Evolutionary conservation across 345 rosid species (phyloP), one percentile per base, ranked within the genome.

Genomic region (Hypericum androsaemum): DNA sequence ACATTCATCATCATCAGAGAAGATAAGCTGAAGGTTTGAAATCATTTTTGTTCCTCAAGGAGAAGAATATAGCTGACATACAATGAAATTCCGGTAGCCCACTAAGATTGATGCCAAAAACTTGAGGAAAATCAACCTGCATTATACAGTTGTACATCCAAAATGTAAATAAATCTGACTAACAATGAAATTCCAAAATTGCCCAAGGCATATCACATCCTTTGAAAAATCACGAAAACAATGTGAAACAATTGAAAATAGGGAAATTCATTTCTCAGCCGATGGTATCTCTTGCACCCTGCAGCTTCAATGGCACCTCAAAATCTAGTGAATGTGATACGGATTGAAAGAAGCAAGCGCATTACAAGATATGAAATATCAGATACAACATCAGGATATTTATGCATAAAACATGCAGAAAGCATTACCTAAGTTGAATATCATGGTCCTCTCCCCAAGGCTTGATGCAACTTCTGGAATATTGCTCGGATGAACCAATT

Each of bases 21-120:
- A 50, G 50, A 58, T 55, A 55, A 44, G 57, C 50, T 37, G 48
- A 15, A 57, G 41, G 55, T 43, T n/a, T 57, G n/a, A 53, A 57
- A 40, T 5, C 38, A 42, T 56, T 61, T 52, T 50, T 39, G 57
- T 43, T 60, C 14, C 63, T 49, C 7, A 43, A 58, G 55, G 59
- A 48, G 43, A 57, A 12, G 7, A n/a, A 58, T 16, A 12, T 3
- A 57, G 49, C 35, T 7, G 15, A 17, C 95, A 44, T 86, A 92
- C 99, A 49, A 92, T 72, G 72, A 92, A 92, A 74, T 92, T 92
- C 78, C 94, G 99, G 70, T 92, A 92, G 79, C 99, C 99, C 63
- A 88, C 79, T 73, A 92, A 76, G 54, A 92, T 71, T 60, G 97
- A 88, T 52, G 97, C 95, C 71, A 92, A 83, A 70, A 83, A 85